Percentiles rank a stretch among this genome's conserved stretches.
These are phyloP conservation scores for Tulasnella sp. DNA, from an alignment of 768 basidiomycete genomes.

Conservation along the genomic window DNA sequence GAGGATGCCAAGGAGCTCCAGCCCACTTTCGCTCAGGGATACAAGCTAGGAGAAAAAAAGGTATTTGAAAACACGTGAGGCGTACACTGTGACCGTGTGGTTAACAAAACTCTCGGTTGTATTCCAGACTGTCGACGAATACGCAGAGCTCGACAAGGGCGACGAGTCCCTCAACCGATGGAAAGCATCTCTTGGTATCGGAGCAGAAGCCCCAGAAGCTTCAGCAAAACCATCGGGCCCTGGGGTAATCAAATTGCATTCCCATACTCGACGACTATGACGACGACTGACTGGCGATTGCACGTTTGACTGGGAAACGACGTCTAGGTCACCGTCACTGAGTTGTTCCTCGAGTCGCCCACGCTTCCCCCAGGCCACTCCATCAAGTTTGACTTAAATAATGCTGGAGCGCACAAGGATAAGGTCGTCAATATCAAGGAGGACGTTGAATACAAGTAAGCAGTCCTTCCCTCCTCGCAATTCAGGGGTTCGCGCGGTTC, in stretches of 20 bases:
- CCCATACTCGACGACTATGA: neutral
- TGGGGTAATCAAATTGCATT: slow-evolving; percentile 38
- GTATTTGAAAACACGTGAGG: neutral
- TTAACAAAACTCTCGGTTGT: slow-evolving; percentile 17
- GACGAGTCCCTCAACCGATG: slow-evolving; percentile 92
- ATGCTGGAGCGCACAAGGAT: slow-evolving; percentile 52
- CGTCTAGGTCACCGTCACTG: slow-evolving; percentile 57
- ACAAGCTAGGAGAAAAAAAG: slow-evolving; percentile 52
- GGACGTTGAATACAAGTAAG: slow-evolving; percentile 79
- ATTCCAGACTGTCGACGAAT: slow-evolving; percentile 60
- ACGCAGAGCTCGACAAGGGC: slow-evolving; percentile 71
- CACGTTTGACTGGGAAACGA: no score
- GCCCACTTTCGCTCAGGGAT: slow-evolving; percentile 70
- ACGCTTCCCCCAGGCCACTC: slow-evolving; percentile 48
- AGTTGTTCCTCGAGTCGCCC: slow-evolving; percentile 69
- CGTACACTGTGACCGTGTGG: neutral
- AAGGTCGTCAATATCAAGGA: slow-evolving; percentile 71
- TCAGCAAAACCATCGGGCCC: slow-evolving; percentile 43
- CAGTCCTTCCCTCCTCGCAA: neutral
- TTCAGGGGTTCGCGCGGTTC: neutral
- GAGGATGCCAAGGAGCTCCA: slow-evolving; percentile 57
- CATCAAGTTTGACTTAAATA: slow-evolving; percentile 54
- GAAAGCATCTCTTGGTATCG: slow-evolving; percentile 88
- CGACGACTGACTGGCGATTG: neutral
- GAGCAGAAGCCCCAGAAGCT: slow-evolving; percentile 26